phyloP scores from a whole-genome alignment of 345 rosid genomes.

The Combretum micranthum region DNA sequence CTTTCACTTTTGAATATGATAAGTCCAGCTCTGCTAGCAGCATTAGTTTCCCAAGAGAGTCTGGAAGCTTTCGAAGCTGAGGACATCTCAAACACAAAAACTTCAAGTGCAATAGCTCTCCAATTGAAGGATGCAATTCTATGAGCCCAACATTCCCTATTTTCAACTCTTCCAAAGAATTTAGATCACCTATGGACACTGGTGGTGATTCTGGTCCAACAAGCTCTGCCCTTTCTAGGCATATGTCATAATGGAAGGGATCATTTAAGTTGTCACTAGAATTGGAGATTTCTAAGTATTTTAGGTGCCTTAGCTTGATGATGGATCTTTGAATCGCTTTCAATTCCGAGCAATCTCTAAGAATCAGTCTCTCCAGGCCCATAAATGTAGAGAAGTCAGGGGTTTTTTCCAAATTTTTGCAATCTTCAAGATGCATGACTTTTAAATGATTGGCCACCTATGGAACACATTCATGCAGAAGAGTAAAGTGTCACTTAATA shows the following conservation, averaged over 20 bases:
- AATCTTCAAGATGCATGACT: too few relatives aligned
- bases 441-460: neutral
- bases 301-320: neutral
- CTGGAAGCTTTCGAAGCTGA: neutral
- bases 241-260: too few relatives aligned
- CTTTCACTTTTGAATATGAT: neutral
- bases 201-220: too few relatives aligned
- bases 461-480: neutral
- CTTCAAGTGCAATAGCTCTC: neutral
- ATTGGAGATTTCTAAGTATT: neutral
- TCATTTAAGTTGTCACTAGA: accelerated
- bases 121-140: neutral
- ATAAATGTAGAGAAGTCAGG: slow-evolving; percentile 1
- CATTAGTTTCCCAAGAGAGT: neutral
- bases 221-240: too few relatives aligned
- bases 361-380: slow-evolving; percentile 1
- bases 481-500: neutral
- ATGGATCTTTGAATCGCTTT: neutral
- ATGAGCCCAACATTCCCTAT: neutral
- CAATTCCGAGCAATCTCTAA: neutral
- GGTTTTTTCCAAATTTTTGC: neutral
- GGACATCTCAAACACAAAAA: neutral
- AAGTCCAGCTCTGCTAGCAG: neutral
- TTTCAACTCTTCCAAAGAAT: neutral
- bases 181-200: too few relatives aligned